Base-by-base conservation (phyloP, 2,329 filamentous ascomycete genomes). In the Neopestalotiopsis sp. region DNA sequence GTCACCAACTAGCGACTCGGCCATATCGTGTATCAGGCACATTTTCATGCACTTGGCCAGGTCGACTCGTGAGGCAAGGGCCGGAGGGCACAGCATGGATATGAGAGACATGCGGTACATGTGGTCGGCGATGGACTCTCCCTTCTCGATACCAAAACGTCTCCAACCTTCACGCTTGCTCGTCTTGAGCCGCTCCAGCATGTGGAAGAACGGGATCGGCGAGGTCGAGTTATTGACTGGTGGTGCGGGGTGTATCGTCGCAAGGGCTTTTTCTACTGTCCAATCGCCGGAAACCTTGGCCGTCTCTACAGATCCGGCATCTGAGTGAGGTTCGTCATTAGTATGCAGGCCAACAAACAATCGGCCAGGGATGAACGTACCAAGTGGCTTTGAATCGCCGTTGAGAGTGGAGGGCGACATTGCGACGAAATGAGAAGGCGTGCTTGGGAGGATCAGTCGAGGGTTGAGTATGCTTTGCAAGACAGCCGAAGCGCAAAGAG, bases 81-180 rank as follows among this genome's bases (percentile, higher is more conserved):
- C 83, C 0, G 93, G 87, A 1, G 96, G 95, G 2, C 94, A 94
- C 73, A 98, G 89, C 91, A 99, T 93, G 72, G 94, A 94, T 80
- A 99, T 94, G 74, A 99, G 89, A 64, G 95, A 94, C 96, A 99
- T 99, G 82, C 96, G 94, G 83, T 98, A 99, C 96, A 99, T 99
- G 87, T 99, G 96, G 83, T 99, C 96, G 67, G 94, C 89, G 78
- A 99, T 98, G 1, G 94, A 97, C 81, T 99, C 96, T 79, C 94
- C 92, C 69, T 87, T 90, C 1, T 82, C 74, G 74, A 99, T 94
- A 53, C 90, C 90, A 79, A 98, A 98, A 49, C 96, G 90, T 68
- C 93, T 89, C 96, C 96, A 99, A 73, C 96, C 96, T 82, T 98
- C 96, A 70, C 96, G 92, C 81, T 97, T 97, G 71, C 93, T 97